Evolutionary conservation across 345 rosid species (phyloP).

Genomic region (Turnera subulata): DNA sequence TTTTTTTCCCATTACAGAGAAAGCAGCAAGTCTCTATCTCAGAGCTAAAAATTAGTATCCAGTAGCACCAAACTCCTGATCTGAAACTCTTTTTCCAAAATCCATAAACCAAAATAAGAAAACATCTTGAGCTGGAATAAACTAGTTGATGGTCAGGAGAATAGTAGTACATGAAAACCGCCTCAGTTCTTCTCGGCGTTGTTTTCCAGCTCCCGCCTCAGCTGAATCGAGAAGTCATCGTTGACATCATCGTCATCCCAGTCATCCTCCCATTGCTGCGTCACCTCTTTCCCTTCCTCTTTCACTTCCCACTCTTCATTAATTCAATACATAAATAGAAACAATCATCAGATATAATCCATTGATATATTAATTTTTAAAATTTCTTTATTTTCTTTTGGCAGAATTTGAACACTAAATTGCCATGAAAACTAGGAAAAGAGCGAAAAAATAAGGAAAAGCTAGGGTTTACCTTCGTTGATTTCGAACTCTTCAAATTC

Average conservation of each 20-base stretch:
- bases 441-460: not conserved
- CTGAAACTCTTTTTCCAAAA: too few relatives aligned
- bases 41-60: too few relatives aligned
- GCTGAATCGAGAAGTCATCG: slow-evolving; percentile 86
- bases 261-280: slow-evolving; percentile 94
- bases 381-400: not conserved
- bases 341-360: not conserved
- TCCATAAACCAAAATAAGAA: too few relatives aligned
- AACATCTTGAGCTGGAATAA: too few relatives aligned
- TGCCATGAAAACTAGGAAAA: not conserved
- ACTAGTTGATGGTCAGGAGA: too few relatives aligned
- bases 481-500: slow-evolving; percentile 88
- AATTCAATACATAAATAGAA: not conserved
- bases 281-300: slow-evolving; percentile 69
- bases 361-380: not conserved
- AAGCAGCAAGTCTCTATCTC: too few relatives aligned
- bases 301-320: slow-evolving; percentile 61
- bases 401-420: not conserved
- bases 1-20: too few relatives aligned
- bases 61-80: too few relatives aligned
- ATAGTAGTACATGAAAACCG: not conserved
- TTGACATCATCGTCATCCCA: slow-evolving; percentile 96
- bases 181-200: slow-evolving; percentile 8
- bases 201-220: slow-evolving; percentile 75
- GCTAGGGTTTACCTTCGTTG: slow-evolving; percentile 38